phyloP scores from a whole-genome alignment of 73 alveolate species.

The Durusdinium trenchii region DNA sequence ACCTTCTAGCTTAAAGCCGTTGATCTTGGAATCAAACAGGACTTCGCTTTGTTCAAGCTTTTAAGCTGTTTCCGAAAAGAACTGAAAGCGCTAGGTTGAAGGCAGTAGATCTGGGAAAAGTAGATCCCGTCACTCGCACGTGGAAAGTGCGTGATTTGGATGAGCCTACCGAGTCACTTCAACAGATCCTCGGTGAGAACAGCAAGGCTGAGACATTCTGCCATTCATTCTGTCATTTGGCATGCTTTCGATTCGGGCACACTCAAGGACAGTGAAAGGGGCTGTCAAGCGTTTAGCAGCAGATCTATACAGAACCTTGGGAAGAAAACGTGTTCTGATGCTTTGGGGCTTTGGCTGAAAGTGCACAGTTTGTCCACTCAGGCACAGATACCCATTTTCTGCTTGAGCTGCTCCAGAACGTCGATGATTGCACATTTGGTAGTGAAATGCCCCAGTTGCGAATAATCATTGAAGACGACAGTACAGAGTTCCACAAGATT shows the following conservation, averaged over 20 bases:
- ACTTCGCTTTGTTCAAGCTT: no score
- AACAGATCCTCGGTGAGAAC: not conserved
- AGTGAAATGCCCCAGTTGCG: not conserved
- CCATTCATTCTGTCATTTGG: not conserved
- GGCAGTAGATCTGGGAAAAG: constrained; percentile 25
- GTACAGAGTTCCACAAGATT: not conserved
- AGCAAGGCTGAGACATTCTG: not conserved
- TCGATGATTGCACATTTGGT: constrained; percentile 9
- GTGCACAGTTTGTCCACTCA: not conserved
- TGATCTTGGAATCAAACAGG: no score
- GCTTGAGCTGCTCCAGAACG: constrained; percentile 36
- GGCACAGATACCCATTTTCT: constrained; percentile 39
- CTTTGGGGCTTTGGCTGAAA: not conserved
- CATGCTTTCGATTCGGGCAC: no score
- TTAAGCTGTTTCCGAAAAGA: not conserved
- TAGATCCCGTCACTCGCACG: not conserved
- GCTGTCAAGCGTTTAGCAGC: constrained; percentile 38
- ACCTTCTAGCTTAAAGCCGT: no score
- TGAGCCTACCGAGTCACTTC: not conserved
- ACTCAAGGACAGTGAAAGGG: constrained; percentile 43
- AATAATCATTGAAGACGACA: not conserved
- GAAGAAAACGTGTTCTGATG: not conserved
- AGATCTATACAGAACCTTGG: constrained; percentile 28
- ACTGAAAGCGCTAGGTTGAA: not conserved
- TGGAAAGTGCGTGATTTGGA: not conserved